Conservation (phyloP, 176 grass and related monocot species). For the Triticum urartu region DNA sequence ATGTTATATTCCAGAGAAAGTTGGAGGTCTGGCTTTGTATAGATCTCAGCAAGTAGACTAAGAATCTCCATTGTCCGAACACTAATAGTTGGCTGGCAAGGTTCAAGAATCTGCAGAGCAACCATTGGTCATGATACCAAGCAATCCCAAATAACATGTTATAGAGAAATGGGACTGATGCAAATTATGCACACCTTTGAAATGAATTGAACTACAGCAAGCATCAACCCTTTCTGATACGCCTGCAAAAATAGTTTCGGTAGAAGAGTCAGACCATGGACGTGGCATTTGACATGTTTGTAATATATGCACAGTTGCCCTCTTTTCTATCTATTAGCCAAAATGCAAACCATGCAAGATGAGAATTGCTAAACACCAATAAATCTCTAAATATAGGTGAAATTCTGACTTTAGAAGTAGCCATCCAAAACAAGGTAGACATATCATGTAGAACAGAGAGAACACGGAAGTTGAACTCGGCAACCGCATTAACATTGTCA, state of each 20-base stretch:
- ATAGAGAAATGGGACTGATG: not conserved
- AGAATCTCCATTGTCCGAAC: slow-evolving; percentile 82
- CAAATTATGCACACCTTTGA: slow-evolving; percentile 55
- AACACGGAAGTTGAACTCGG: not conserved
- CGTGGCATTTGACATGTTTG: too few relatives aligned
- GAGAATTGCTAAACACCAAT: not conserved
- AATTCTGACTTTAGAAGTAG: not conserved
- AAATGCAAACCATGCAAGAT: too few relatives aligned
- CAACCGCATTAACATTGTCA: not conserved
- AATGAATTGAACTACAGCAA: slow-evolving; percentile 78
- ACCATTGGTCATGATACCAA: not conserved
- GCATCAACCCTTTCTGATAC: slow-evolving; percentile 72
- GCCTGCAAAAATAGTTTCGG: slow-evolving; percentile 48
- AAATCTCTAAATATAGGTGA: not conserved
- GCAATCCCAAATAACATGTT: not conserved
- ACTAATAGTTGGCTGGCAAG: slow-evolving; percentile 66
- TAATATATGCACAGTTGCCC: too few relatives aligned
- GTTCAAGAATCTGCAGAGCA: slow-evolving; percentile 65
- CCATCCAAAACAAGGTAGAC: not conserved
- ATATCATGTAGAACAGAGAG: not conserved
- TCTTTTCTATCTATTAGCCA: too few relatives aligned
- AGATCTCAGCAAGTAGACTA: slow-evolving; percentile 76
- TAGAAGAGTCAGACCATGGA: not conserved
- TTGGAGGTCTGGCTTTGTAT: slow-evolving; percentile 75
- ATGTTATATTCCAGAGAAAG: slow-evolving; percentile 76